Percentiles rank a stretch among this genome's conserved stretches.
phyloP scores from a whole-genome alignment of 1,284 basidiomycete species.

The Kwoniella shivajii region DNA sequence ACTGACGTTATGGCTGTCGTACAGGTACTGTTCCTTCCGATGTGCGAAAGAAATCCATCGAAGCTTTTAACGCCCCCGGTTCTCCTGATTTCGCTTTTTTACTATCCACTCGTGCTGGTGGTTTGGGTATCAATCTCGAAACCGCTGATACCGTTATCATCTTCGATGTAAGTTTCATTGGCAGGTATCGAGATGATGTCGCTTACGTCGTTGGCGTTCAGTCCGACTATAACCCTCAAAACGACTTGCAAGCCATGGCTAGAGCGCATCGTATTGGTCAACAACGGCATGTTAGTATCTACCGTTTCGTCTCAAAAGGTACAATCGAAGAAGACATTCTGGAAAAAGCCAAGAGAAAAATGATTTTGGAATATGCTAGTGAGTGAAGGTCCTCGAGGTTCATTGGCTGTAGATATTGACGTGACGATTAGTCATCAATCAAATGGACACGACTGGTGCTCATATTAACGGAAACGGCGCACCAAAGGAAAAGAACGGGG shows the following conservation, averaged over 20 bases:
- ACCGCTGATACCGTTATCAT: conserved; percentile 99
- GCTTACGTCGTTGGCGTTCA: not conserved
- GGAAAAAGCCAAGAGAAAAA: conserved; percentile 97
- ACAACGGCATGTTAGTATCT: conserved; percentile 97
- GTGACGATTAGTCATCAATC: conserved; percentile 82
- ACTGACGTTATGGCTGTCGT: too few species aligned
- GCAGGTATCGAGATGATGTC: not conserved
- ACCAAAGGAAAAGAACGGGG: conserved; percentile 75
- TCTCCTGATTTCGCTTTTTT: conserved; percentile 80
- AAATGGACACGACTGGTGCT: conserved; percentile 98
- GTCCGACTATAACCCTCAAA: conserved; percentile 75
- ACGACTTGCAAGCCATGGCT: conserved; percentile 98
- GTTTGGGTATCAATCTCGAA: conserved; percentile 97
- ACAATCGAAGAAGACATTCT: conserved; percentile 99
- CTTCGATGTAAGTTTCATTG: conserved; percentile 74
- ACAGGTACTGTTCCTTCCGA: conserved; percentile 67
- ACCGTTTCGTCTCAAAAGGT: conserved; percentile 93
- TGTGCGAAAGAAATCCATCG: conserved; percentile 79
- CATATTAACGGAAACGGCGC: conserved; percentile 83
- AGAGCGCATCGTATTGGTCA: conserved; percentile 95
- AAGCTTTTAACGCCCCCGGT: conserved; percentile 72
- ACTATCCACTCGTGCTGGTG: conserved; percentile 94
- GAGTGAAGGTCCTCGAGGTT: conserved; percentile 53
- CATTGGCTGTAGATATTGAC: not conserved
- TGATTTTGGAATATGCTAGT: conserved; percentile 99